phyloP scores from a whole-genome alignment of 225 moss, liverwort and hornwort genomes.

The Pleurozium schreberi region DNA sequence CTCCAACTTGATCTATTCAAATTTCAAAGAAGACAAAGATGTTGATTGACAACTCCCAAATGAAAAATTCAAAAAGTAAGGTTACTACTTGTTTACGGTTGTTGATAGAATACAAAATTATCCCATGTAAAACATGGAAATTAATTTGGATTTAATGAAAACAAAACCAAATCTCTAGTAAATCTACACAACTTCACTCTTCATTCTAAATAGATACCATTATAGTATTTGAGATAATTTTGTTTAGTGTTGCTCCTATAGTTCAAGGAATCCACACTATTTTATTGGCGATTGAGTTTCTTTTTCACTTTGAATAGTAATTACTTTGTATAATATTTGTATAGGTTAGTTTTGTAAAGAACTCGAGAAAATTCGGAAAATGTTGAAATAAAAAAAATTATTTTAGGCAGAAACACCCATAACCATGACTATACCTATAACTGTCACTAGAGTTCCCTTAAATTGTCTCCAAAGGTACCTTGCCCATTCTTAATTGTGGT shows the following conservation, averaged over 20 bases:
- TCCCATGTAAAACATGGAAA: not conserved
- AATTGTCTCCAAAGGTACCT: too few relatives aligned
- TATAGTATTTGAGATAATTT: not conserved
- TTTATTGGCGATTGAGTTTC: not conserved
- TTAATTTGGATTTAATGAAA: not conserved
- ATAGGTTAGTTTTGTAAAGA: too few relatives aligned
- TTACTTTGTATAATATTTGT: too few relatives aligned
- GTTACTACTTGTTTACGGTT: not conserved
- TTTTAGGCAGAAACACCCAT: too few relatives aligned
- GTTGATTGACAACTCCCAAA: not conserved
- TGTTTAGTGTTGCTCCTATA: not conserved
- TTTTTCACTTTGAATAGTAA: not conserved
- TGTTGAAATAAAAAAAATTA: too few relatives aligned
- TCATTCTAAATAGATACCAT: not conserved
- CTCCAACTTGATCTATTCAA: rapidly evolving
- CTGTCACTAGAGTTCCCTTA: too few relatives aligned
- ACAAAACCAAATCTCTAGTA: not conserved
- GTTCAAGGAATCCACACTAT: not conserved
- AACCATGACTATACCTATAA: too few relatives aligned
- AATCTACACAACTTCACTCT: not conserved
- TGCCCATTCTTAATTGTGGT: too few relatives aligned
- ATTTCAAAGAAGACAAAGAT: too few relatives aligned
- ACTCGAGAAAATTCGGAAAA: too few relatives aligned
- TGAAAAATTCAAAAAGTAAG: not conserved
- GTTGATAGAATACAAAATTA: not conserved